Base-by-base conservation (phyloP, 2,329 filamentous ascomycete species). In the Apiospora phragmitis region DNA sequence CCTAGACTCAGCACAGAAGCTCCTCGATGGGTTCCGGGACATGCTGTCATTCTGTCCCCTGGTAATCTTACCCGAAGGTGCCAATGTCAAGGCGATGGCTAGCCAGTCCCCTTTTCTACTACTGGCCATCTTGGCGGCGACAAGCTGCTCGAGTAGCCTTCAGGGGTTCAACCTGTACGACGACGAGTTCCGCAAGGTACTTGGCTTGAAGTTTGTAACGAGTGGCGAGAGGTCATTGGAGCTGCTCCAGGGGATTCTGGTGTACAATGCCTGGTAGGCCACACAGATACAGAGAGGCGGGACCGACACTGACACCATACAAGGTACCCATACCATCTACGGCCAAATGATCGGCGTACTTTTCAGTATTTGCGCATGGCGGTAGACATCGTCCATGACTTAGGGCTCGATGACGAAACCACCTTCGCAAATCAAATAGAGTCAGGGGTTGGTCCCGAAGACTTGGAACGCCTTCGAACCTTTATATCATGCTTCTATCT, bases 201-300 rank as follows among this genome's bases (percentile, higher is more conserved):
- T 89, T n/a, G 87, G 84, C 1, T 80, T 88, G 62, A 89, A 88
- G 76, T 86, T 88, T 51, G 86, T 91, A 0, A 83, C 88, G 0
- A 83, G 85, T 3, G 87, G 88, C 0, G 88, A 91, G 79, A 84
- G 87, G 70, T 88, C 83, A 16, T 71, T 90, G 29, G 88, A 91
- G 73, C 74, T 90, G 21, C 76, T 91, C 1, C 86, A 89, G 72
- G 88, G 88, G 3, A 77, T 90, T 26, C 78, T 90, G 35, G 83
- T 90, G 7, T 90, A 90, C 72, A 84, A 86, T 67, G 81, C 84
- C 24, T 91, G 89, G 89, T 90, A 78, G 81, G 32, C 67, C 26
- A 12, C 26, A 16, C 26, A 29, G 6, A 55, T 49, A 18, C 5
- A 8, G 29, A 59, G 4, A 59, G 18, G 9, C 14, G 14, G 4